Evolutionary conservation across 768 basidiomycete species (phyloP).

Genomic region (Pleurotus pulmonarius): DNA sequence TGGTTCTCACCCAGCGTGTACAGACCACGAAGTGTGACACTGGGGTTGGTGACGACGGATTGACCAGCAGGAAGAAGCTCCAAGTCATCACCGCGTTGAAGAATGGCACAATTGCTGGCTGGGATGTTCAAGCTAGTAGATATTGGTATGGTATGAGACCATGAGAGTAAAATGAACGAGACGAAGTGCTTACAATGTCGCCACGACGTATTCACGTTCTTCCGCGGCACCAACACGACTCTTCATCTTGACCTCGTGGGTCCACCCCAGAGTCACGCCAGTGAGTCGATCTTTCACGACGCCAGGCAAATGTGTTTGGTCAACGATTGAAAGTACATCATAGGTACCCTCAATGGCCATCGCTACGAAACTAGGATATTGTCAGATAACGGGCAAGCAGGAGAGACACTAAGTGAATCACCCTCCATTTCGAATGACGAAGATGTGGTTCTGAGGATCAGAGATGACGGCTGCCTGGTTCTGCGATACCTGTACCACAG

Average conservation of each 20-base stretch:
- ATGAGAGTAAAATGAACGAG: background rate
- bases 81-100: constrained; percentile 78
- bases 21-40: constrained; percentile 74
- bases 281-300: constrained; percentile 62
- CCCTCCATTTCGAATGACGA: constrained; percentile 22
- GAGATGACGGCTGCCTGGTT: constrained; percentile 77
- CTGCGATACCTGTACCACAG: constrained; percentile 84
- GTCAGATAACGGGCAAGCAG: constrained; percentile 19
- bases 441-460: constrained; percentile 72
- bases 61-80: constrained; percentile 79
- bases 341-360: constrained; percentile 79
- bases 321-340: constrained; percentile 74
- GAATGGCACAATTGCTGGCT: constrained; percentile 82
- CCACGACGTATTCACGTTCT: constrained; percentile 69
- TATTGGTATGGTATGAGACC: background rate
- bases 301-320: constrained; percentile 74
- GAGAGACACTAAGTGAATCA: constrained; percentile 12
- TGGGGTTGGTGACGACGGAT: constrained; percentile 81
- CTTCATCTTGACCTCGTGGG: constrained; percentile 78
- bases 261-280: constrained; percentile 58
- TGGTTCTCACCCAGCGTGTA: constrained; percentile 84
- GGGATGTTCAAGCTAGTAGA: constrained; percentile 68
- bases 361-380: constrained; percentile 74
- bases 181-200: constrained; percentile 55
- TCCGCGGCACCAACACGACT: constrained; percentile 41